phyloP scores from a whole-genome alignment of 1,284 basidiomycete genomes.

The Athelia sp. region DNA sequence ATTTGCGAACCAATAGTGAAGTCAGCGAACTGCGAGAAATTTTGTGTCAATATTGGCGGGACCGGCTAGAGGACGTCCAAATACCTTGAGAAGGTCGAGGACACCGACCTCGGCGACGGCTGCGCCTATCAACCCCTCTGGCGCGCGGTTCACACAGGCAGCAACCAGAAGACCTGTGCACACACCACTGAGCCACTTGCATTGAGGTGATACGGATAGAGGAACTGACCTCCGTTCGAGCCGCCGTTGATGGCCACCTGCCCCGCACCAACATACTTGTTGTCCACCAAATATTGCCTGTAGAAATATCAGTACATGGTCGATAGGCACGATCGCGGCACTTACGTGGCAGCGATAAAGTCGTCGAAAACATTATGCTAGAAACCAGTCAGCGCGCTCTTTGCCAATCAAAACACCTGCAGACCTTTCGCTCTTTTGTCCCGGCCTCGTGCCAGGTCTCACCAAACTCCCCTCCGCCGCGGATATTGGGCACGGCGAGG shows the following conservation, averaged over 20 bases:
- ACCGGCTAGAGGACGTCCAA: conserved; percentile 6
- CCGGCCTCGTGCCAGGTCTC: conserved; percentile 80
- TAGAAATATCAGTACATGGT: conserved; percentile 2
- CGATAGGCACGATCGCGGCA: conserved; percentile 6
- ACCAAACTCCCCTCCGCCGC: conserved; percentile 85
- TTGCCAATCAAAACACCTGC: conserved; percentile 5
- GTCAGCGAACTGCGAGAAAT: conserved; percentile 54
- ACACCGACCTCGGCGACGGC: conserved; percentile 80
- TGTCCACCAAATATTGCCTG: conserved; percentile 67
- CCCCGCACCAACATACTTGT: conserved; percentile 65
- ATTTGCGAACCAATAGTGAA: conserved; percentile 62
- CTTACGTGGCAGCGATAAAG: conserved; percentile 75
- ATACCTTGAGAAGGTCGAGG: conserved; percentile 74
- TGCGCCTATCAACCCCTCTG: conserved; percentile 75
- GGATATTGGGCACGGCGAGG: conserved; percentile 71
- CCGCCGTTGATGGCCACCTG: conserved; percentile 78
- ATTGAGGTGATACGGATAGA: conserved; percentile 11
- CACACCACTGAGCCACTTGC: conserved; percentile 10
- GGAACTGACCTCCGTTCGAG: conserved; percentile 65
- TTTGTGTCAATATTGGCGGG: conserved; percentile 3
- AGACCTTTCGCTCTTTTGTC: conserved; percentile 63
- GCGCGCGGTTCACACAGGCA: conserved; percentile 77
- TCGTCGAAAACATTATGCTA: conserved; percentile 79
- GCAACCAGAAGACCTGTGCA: conserved; percentile 65
- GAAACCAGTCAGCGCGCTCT: not conserved